Conservation (phyloP, 176 grass and related monocot genomes). For the Metroxylon sagu region DNA sequence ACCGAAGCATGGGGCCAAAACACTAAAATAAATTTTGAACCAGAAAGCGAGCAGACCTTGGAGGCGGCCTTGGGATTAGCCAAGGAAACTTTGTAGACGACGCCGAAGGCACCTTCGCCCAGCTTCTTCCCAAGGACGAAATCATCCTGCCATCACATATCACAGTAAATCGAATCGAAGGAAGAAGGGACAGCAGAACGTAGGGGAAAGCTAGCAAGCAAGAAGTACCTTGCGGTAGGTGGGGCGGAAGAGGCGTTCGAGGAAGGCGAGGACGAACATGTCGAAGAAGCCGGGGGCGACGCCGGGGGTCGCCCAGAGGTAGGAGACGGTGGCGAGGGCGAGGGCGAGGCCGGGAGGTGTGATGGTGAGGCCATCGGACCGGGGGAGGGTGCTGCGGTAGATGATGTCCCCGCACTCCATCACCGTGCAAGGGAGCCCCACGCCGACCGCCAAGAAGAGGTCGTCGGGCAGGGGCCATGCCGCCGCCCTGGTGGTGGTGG, state of each 20-base stretch:
- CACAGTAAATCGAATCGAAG: conserved; percentile 11
- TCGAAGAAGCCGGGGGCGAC: conserved; percentile 95
- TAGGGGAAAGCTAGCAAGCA: too few species aligned
- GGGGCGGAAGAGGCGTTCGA: conserved; percentile 67
- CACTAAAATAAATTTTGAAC: too few species aligned
- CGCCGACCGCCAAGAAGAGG: conserved; percentile 78
- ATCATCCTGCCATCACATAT: conserved; percentile 41
- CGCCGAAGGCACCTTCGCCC: conserved; percentile 82
- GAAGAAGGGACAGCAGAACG: background rate
- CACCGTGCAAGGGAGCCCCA: conserved; percentile 95
- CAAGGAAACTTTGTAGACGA: conserved; percentile 79
- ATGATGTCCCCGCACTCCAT: conserved; percentile 97
- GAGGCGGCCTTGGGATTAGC: conserved; percentile 43
- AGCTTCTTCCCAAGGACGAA: conserved; percentile 88
- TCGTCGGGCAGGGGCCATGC: conserved; percentile 33
- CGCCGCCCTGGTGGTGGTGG: conserved; percentile 8
- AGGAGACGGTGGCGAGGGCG: conserved; percentile 43
- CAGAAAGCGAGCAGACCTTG: conserved; percentile 31
- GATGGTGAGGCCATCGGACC: conserved; percentile 60
- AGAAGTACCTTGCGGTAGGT: conserved; percentile 63
- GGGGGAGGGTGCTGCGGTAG: conserved; percentile 94
- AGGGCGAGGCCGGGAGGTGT: conserved; percentile 59
- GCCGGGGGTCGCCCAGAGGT: conserved; percentile 92
- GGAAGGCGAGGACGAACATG: conserved; percentile 88
- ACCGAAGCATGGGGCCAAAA: too few species aligned